These are phyloP conservation scores for Acacia melanoxylon DNA, from an alignment of 306 rosid genomes.

Conservation along the genomic window DNA sequence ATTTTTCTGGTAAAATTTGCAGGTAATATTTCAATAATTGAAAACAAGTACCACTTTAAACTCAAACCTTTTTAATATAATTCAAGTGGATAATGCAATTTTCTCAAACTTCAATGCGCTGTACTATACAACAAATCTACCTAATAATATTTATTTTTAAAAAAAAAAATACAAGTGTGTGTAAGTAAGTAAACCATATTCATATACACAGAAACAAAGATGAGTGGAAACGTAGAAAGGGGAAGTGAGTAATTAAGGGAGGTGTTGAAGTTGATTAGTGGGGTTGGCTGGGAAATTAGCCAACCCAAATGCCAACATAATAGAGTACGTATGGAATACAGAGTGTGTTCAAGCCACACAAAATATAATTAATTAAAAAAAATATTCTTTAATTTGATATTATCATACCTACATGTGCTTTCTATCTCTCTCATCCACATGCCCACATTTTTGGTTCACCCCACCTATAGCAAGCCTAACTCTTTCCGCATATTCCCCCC, in stretches of 20 bases:
- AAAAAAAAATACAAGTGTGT: no score
- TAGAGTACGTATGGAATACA: neutral
- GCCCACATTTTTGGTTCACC: slow-evolving; percentile 36
- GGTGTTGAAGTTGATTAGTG: slow-evolving; percentile 30
- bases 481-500: neutral
- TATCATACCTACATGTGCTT: slow-evolving; percentile 61
- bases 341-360: slow-evolving; percentile 47
- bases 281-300: slow-evolving; percentile 24
- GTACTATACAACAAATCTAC: neutral
- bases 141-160: neutral
- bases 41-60: no score
- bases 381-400: slow-evolving; percentile 38
- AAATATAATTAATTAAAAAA: slow-evolving; percentile 11
- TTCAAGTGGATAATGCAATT: neutral
- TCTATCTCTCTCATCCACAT: slow-evolving; percentile 64
- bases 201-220: no score
- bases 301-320: slow-evolving; percentile 21
- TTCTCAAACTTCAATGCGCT: neutral
- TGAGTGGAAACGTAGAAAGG: neutral
- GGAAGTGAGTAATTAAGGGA: neutral
- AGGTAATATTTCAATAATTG: no score
- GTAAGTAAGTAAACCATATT: no score
- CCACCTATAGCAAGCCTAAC: slow-evolving; percentile 35
- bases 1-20: no score
- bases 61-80: neutral